phyloP scores from a whole-genome alignment of 345 rosid genomes.

The Erucastrum elatum region DNA sequence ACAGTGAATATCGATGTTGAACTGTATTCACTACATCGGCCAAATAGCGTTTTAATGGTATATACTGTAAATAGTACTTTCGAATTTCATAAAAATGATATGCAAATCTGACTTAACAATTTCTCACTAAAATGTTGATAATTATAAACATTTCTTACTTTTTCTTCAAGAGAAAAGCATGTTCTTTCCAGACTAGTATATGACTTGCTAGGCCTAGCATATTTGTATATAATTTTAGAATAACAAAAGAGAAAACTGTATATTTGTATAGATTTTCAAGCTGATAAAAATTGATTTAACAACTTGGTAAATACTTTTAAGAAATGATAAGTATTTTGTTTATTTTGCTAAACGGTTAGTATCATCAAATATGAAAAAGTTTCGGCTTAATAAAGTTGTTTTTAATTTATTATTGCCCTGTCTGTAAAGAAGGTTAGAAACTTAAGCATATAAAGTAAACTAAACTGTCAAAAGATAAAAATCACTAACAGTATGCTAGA shows the following conservation, averaged over 20 bases:
- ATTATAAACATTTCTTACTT: neutral
- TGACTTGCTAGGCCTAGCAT: neutral
- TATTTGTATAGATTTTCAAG: neutral
- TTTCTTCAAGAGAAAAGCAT: neutral
- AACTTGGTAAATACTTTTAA: neutral
- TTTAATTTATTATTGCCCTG: neutral
- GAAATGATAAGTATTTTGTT: neutral
- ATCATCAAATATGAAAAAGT: neutral
- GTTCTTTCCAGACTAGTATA: neutral
- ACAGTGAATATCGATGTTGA: neutral
- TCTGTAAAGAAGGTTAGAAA: neutral
- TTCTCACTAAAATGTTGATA: neutral
- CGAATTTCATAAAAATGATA: neutral
- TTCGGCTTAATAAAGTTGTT: neutral
- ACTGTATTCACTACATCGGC: neutral
- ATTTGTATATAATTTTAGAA: neutral
- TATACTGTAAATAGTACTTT: neutral
- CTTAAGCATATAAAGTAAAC: neutral
- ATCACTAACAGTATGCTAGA: neutral
- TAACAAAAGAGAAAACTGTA: neutral
- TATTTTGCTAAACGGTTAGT: neutral
- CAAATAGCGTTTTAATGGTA: neutral
- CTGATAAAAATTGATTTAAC: neutral
- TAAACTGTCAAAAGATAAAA: neutral
- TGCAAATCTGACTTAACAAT: neutral